Base-by-base conservation (phyloP, 306 rosid species). In the Fragaria iinumae region DNA sequence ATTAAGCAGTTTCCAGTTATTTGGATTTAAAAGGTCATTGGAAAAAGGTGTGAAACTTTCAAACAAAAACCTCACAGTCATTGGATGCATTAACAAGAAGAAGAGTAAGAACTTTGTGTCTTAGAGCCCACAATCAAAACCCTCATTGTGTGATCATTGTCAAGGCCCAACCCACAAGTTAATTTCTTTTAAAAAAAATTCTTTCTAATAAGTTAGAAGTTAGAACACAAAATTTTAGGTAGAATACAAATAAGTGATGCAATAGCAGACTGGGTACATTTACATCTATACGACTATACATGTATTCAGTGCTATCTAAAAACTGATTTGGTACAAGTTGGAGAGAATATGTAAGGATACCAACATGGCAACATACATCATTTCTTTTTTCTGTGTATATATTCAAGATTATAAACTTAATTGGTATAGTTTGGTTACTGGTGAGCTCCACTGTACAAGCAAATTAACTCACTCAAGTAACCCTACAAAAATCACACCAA, bases 391-490 rank as follows among this genome's bases (percentile, higher is more conserved):
- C 47, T 38, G 74, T 32, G 43, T 71, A 63, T 75, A 43, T 55
- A 56, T 55, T 78, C 69, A 69, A 75, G 64, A 76, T 1, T 49
- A 39, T 65, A 72, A 57, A 56, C 71, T 62, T 74, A 66, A 38
- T 63, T 8, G 45, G 60, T 83, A 74, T 74, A 73, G 44, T 70
- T 78, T 87, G 84, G 91, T 80, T 77, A 90, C 94, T 89, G 98
- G 97, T 87, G 87, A 90, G 85, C 83, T 83, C 69, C 74, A 79
- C 69, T 87, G 80, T 88, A 86, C 90, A 88, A 82, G 75, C 80
- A 78, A 79, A 74, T 83, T 74, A 57, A 78, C 91, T 91, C 97
- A 87, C 97, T 87, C 97, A 84, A 87, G 89, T 84, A 84, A 91
- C 87, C 90, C 75, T 53, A 59, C 32, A 5, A 49, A 72, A 83